Evolutionary conservation across 2,329 filamentous ascomycete species (phyloP).

Genomic region (Monilinia fructicola): DNA sequence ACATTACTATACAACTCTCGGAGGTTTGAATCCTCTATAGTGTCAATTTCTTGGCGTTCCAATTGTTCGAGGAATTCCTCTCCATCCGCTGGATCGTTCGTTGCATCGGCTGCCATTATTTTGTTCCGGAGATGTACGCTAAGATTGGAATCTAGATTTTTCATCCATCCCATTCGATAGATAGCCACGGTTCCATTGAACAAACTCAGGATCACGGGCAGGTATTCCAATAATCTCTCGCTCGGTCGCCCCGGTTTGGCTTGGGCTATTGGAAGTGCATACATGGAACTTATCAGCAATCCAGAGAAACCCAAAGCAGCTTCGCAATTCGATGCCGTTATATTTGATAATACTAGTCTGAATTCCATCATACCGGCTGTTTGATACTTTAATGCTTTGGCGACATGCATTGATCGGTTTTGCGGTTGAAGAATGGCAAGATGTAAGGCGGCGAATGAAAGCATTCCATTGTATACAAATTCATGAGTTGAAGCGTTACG

Average conservation of each 20-base stretch:
- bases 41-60: neutral
- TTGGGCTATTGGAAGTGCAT: constrained; percentile 18
- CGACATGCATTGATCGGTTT: constrained; percentile 1
- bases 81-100: neutral
- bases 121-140: constrained; percentile 3
- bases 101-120: neutral
- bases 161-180: constrained; percentile 20
- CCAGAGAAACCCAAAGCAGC: constrained; percentile 17
- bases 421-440: constrained; percentile 7
- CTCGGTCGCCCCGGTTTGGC: neutral
- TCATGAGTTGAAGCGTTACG: constrained; percentile 6
- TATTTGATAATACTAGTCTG: neutral
- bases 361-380: constrained; percentile 9
- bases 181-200: constrained; percentile 20
- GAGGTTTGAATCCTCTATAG: neutral
- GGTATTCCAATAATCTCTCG: constrained; percentile 8
- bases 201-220: constrained; percentile 6
- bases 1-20: constrained; percentile 3
- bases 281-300: constrained; percentile 16
- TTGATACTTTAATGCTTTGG: constrained; percentile 15
- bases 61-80: constrained; percentile 10
- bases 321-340: constrained; percentile 5
- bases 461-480: constrained; percentile 21
- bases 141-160: constrained; percentile 1
- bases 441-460: constrained; percentile 18